Evolutionary conservation across 2,329 filamentous ascomycete species (phyloP).

Genomic region (Aspergillus japonicus): DNA sequence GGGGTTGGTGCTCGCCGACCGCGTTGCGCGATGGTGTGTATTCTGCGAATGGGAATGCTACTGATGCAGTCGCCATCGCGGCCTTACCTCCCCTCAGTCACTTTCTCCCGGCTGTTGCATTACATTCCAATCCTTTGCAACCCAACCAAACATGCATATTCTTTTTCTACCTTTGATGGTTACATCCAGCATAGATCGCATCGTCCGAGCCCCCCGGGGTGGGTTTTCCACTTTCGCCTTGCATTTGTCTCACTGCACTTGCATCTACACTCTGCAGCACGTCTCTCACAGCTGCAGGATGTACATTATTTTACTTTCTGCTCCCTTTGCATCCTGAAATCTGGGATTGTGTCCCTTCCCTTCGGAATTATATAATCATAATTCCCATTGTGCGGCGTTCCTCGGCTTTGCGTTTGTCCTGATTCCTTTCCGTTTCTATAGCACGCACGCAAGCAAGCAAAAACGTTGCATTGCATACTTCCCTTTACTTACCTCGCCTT

Average conservation of each 20-base stretch:
- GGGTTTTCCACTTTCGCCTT: background rate
- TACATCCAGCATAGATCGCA: background rate
- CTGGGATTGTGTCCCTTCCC: background rate
- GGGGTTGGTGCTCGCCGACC: conserved; percentile 63
- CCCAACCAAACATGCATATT: background rate
- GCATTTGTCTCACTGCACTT: background rate
- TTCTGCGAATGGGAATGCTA: conserved; percentile 66
- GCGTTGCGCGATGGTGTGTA: conserved; percentile 67
- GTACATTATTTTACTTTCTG: background rate
- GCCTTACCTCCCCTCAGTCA: too few relatives aligned
- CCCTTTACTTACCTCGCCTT: too few relatives aligned
- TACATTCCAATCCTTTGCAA: background rate
- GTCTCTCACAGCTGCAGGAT: background rate
- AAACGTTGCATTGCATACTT: background rate
- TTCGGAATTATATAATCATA: background rate
- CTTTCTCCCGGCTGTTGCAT: too few relatives aligned
- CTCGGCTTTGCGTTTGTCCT: too few relatives aligned
- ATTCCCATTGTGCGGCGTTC: conserved; percentile 5
- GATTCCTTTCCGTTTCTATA: background rate
- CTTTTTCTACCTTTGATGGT: background rate
- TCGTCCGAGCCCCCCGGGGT: too few relatives aligned
- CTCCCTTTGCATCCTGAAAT: too few relatives aligned
- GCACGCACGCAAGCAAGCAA: background rate
- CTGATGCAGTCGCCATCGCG: conserved; percentile 28
- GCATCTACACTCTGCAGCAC: background rate